Base-by-base conservation (phyloP, 371 early-diverging fungal genomes). In the Rhizopus microsporus region DNA sequence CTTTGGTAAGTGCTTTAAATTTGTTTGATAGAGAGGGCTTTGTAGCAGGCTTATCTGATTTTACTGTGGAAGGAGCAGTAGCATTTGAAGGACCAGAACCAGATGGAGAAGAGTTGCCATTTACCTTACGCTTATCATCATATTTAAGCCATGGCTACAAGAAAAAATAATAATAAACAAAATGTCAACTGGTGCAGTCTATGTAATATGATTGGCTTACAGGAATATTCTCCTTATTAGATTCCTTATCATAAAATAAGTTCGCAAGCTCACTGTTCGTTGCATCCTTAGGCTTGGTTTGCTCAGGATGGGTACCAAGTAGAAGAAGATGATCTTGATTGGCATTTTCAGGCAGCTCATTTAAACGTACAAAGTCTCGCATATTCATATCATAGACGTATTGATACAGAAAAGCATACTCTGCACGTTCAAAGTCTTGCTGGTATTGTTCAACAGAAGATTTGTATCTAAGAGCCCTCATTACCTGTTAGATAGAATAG, bases 371-470 rank as follows among this genome's bases (percentile, higher is more conserved):
- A 47, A 88, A 66, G 1, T 62, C 15, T 7, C 68, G 65, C 5
- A 65, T 34, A 5, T 52, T 42, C 0, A 85, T 82, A 56, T 92
- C 91, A 59, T 83, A 95, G 3, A 95, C 96, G 0, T 87, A 80
- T 59, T 93, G 93, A 62, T 91, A 85, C 33, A 82, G 62, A 67
- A 95, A 95, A 0, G 91, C 91, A 15, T 81, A 60, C 30, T 94
- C 90, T 0, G 96, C 95, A 23, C 78, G 71, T 8, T 64, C 59
- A 54, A 91, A 93, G 1, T 72, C 61, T 6, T 75, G 67, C 17
- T 72, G 71, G 46, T 39, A 45, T n/a, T 15, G 16, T 35, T 10
- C 34, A 44, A 39, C 17, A 31, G 37, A n/a, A 10, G 5, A 10
- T 9, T 33, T 49, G 16, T 33, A 49, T 7, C 34, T 4, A n/a